Base-by-base conservation (phyloP, 106 monocot genomes). In the Gastrodia elata region DNA sequence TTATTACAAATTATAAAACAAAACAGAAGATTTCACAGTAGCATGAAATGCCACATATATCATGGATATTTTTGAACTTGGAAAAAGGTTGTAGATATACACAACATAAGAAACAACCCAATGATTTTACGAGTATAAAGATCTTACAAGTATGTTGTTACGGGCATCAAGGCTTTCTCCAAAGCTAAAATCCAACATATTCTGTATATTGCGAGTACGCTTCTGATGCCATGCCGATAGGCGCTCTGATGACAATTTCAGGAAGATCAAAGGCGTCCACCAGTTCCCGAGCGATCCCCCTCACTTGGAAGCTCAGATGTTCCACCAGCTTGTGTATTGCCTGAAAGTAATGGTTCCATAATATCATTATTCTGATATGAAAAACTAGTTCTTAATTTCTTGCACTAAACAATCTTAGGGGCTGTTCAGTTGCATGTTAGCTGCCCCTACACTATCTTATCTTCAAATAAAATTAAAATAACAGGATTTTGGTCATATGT, bases 231-330 rank as follows among this genome's bases (percentile, higher is more conserved):
- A 93, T 83, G 64, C 86, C 97, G 43, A 98, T 98, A 0, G 97
- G 97, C 18, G 97, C 97, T 28, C 88, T 82, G 35, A 82, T 88
- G 22, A 87, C 81, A 57, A 80, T 52, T 77, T 93, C 87, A 13
- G 97, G 90, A 57, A 98, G 77, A 81, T 84, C 86, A 52, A 98
- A 98, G n/a, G 97, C 90, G 68, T 98, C 90, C 4, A 93, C 79
- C 2, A 98, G 81, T 71, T 93, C 88, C 75, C 80, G 80, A 0
- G 97, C 97, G 3, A 98, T 65, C 26, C 83, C 78, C 73, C 83
- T 88, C 75, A 98, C 87, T 84, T 93, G 90, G 85, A 78, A 92
- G 68, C 93, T 90, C 27, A 98, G 79, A 70, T 91, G 86, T 28
- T 93, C 93, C 4, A 82, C 75, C 16, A 93, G 79, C 74, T 98